phyloP scores from a whole-genome alignment of 306 rosid genomes.

The Cyamopsis tetragonoloba region DNA sequence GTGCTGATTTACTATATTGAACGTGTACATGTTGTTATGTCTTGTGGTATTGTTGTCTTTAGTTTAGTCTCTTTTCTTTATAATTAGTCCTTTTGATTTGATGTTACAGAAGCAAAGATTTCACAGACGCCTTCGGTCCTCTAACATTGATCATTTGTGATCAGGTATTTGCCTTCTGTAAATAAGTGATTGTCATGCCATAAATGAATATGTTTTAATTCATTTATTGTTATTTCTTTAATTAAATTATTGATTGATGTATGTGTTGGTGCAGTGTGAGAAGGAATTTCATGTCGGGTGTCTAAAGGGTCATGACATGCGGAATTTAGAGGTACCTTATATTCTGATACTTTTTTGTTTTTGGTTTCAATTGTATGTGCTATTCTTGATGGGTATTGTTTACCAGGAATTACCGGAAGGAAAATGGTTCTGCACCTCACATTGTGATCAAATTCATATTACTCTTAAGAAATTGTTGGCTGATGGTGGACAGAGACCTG shows the following conservation, averaged over 20 bases:
- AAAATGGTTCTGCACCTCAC: conserved; percentile 66
- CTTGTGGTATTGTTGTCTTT: too few species aligned
- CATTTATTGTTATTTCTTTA: background rate
- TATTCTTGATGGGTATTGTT: background rate
- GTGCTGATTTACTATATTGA: background rate
- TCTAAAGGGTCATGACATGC: conserved; percentile 59
- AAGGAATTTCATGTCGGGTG: conserved; percentile 81
- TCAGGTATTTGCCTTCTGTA: conserved; percentile 50
- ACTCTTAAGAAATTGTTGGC: conserved; percentile 48
- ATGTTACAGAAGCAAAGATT: conserved; percentile 53
- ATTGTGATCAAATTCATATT: conserved; percentile 42
- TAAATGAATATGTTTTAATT: background rate
- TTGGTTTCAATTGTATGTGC: background rate
- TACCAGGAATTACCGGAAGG: conserved; percentile 70
- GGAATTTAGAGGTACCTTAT: conserved; percentile 49
- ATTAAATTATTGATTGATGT: background rate
- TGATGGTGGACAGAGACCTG: conserved; percentile 47
- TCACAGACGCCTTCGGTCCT: conserved; percentile 57
- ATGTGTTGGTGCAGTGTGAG: conserved; percentile 55
- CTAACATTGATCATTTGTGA: conserved; percentile 75
- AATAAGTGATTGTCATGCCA: background rate
- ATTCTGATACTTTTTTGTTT: background rate
- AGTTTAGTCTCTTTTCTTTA: too few species aligned
- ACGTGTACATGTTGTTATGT: too few species aligned
- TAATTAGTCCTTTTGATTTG: too few species aligned